A percentile compares a stretch with the other conserved stretches of the same genome.
phyloP scores from a whole-genome alignment of 228 moss, liverwort and hornwort genomes.

The Sphagnum magellanicum region DNA sequence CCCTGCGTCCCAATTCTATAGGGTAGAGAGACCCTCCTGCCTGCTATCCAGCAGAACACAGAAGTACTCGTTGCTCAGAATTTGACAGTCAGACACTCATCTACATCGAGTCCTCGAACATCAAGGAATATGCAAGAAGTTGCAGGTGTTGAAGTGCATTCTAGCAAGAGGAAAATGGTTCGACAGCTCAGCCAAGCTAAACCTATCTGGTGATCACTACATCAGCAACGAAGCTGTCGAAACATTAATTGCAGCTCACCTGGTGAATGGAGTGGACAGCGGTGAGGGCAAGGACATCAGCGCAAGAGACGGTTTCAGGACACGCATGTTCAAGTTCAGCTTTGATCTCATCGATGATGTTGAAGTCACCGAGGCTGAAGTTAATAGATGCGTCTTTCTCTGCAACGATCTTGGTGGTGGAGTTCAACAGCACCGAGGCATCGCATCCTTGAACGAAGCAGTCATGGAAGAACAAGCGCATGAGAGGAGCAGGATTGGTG shows the following conservation, averaged over 20 bases:
- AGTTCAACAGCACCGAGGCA: not conserved
- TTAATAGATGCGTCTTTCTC: not conserved
- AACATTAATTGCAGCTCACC: not conserved
- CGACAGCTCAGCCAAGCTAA: no score
- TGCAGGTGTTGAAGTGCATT: no score
- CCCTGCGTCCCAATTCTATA: slow-evolving; percentile 36
- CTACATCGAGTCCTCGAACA: no score
- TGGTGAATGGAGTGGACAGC: slow-evolving; percentile 14
- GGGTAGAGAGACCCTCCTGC: slow-evolving; percentile 32
- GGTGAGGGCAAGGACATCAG: slow-evolving; percentile 14
- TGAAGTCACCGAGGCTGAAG: slow-evolving; percentile 1
- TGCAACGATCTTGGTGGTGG: not conserved
- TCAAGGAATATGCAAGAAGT: no score
- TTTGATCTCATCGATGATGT: slow-evolving; percentile 25
- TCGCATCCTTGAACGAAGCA: slow-evolving; percentile 9
- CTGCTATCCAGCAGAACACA: slow-evolving; percentile 2
- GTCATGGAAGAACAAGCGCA: slow-evolving; percentile 13
- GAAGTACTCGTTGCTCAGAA: no score
- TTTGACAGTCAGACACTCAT: no score
- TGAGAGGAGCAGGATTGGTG: slow-evolving; percentile 2
- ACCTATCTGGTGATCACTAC: no score
- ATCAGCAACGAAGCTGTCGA: no score
- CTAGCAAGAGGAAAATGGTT: no score
- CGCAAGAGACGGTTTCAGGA: slow-evolving; percentile 16
- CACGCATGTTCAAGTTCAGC: slow-evolving; percentile 14